Percentiles rank a stretch among this genome's conserved stretches.
Evolutionary conservation across 768 basidiomycete species (phyloP).

Genomic region (Pleurotus ostreatus): DNA sequence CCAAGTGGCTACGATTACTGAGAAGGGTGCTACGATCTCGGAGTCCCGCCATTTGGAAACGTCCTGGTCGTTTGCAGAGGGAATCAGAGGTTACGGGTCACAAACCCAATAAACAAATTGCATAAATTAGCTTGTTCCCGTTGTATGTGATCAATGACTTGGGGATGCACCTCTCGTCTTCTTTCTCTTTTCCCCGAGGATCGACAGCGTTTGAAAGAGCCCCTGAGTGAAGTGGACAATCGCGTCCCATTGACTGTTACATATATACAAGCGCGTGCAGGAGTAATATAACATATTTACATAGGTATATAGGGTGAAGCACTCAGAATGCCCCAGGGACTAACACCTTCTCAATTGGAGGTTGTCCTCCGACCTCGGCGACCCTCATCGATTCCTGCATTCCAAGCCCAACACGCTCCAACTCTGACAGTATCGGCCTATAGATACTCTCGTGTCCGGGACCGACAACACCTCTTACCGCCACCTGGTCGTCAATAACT

Average conservation of each 20-base stretch:
- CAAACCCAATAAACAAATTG: slow-evolving; percentile 67
- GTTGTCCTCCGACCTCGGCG: slow-evolving; percentile 12
- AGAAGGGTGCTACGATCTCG: slow-evolving; percentile 70
- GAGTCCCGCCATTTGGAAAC: slow-evolving; percentile 76
- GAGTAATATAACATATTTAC: too few species aligned
- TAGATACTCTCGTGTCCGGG: slow-evolving; percentile 64
- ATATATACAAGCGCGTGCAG: too few species aligned
- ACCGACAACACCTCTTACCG: slow-evolving; percentile 59
- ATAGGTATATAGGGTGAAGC: too few species aligned
- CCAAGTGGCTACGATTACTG: slow-evolving; percentile 90
- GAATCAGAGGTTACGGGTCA: slow-evolving; percentile 85
- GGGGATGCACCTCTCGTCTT: too few species aligned
- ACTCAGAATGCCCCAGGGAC: neutral
- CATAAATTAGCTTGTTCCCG: neutral
- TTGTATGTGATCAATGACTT: too few species aligned
- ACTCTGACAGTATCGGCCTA: slow-evolving; percentile 51
- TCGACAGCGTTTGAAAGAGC: too few species aligned
- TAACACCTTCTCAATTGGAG: neutral
- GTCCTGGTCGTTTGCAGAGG: slow-evolving; percentile 90
- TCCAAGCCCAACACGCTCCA: slow-evolving; percentile 50
- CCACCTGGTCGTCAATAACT: slow-evolving; percentile 58
- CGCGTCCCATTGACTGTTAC: too few species aligned
- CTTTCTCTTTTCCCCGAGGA: too few species aligned
- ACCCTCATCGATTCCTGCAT: slow-evolving; percentile 36
- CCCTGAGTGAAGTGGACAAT: too few species aligned